Conservation (phyloP, 805 yeast genomes). For the Kodamaea restingae region DNA sequence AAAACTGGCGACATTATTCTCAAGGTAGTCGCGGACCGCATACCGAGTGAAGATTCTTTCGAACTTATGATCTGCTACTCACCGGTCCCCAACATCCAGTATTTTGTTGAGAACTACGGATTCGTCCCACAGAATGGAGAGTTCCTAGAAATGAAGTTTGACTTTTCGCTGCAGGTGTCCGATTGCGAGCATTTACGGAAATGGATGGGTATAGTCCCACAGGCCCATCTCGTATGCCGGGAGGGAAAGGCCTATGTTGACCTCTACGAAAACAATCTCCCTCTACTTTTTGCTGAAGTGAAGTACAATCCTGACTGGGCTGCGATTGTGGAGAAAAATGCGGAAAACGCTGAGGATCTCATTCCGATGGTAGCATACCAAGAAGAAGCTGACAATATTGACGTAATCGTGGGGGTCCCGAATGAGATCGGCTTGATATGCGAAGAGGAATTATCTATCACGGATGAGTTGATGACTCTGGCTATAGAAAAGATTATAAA, state of each 20-base stretch:
- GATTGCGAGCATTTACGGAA: conserved; percentile 16
- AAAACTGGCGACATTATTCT: conserved; percentile 41
- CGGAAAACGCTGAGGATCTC: conserved; percentile 23
- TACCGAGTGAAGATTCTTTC: not conserved
- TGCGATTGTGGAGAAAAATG: conserved; percentile 17
- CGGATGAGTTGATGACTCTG: conserved; percentile 1
- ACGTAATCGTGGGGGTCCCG: conserved; percentile 3
- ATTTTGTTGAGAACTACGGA: conserved; percentile 29
- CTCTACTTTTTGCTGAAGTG: conserved; percentile 14
- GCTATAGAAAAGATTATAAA: conserved; percentile 1
- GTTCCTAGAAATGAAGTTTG: conserved; percentile 12
- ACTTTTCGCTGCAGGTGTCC: conserved; percentile 8
- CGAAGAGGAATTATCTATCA: conserved; percentile 5
- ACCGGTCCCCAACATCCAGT: conserved; percentile 19
- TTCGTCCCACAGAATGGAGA: conserved; percentile 23
- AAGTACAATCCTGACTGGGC: conserved; percentile 18
- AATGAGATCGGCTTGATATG: conserved; percentile 18
- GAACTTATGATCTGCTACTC: conserved; percentile 27
- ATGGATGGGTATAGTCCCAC: conserved; percentile 29
- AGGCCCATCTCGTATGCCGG: conserved; percentile 18
- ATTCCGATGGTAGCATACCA: conserved; percentile 21
- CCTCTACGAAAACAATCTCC: conserved; percentile 16
- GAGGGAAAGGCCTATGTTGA: conserved; percentile 14
- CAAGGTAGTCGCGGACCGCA: conserved; percentile 8
- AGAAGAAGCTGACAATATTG: conserved; percentile 16